Percentiles rank a stretch among this genome's conserved stretches.
Evolutionary conservation across 768 basidiomycete species (phyloP).

Genomic region (Suillus ampliporus): DNA sequence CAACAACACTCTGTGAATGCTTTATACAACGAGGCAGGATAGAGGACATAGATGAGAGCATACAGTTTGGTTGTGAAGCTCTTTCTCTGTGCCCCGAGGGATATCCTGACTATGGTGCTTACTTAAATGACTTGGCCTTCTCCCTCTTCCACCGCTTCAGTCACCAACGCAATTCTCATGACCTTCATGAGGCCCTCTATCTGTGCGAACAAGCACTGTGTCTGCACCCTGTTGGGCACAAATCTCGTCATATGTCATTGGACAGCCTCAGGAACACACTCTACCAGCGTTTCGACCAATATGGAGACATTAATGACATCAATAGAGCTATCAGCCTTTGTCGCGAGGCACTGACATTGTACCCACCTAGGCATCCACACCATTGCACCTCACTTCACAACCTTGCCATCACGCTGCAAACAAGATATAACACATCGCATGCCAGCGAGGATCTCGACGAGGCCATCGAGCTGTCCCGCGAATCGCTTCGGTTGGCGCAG

Average conservation of each 20-base stretch:
- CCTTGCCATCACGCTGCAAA: constrained; percentile 22
- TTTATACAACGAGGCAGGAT: background rate
- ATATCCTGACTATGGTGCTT: background rate
- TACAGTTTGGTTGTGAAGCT: background rate
- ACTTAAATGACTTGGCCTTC: background rate
- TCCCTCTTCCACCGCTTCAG: background rate
- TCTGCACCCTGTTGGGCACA: background rate
- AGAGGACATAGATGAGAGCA: background rate
- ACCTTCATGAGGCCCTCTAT: background rate
- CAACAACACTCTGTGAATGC: background rate
- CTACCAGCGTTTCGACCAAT: background rate
- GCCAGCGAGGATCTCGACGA: constrained; percentile 2
- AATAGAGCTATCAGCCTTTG: constrained; percentile 11
- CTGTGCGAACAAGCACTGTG: background rate
- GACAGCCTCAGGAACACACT: constrained; percentile 12
- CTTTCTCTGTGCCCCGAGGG: background rate
- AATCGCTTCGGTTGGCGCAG: background rate
- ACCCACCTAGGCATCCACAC: constrained; percentile 15
- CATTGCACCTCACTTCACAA: constrained; percentile 11
- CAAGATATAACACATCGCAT: background rate
- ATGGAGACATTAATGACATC: background rate
- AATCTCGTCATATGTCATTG: constrained; percentile 10
- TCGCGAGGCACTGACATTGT: constrained; percentile 8
- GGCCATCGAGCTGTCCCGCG: background rate
- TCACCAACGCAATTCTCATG: background rate